Base-by-base conservation (phyloP, 352 stramenopile species). In the Phytopythium kandeliae region DNA sequence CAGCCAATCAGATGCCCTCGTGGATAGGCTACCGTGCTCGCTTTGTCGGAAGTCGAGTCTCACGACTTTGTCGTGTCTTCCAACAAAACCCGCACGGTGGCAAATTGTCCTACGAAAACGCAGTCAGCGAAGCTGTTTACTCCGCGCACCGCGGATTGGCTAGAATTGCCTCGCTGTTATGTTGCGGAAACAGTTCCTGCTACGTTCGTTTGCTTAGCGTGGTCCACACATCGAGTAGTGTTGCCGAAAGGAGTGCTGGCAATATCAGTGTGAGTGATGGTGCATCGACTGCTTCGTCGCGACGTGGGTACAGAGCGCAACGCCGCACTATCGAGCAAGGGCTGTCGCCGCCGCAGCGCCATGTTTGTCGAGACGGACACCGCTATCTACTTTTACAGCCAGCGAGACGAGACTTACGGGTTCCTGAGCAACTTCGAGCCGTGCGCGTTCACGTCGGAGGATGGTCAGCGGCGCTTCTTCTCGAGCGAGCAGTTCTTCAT, bases 401-500 rank as follows among this genome's bases (percentile, higher is more conserved):
- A 71, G 54, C 60, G 59, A 0, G 71, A 80, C 15, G 33, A 55
- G 0, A 54, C 21, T 2, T 82, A 68, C 25, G 73, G 76, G 0
- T 85, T 68, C 48, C 37, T 87, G 40, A 87, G 76, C 62, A 87
- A 85, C 33, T 87, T 85, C 44, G 26, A 85, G 30, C 58, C 63
- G n/a, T 87, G 76, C 48, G 55, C 55, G 40, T 85, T 87, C 56
- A 51, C 50, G 16, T 52, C 48, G 0, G 16, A 65, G 24, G 69
- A 67, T 1, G 47, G 47, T 1, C 22, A 37, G 43, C 50, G 55
- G 10, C 62, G 47, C 2, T 85, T 69, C 55, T 77, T 71, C 55
- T 87, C 76, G n/a, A 85, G 73, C 35, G 76, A 87, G 51, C 76
- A 87, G 67, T 82, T 55, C 45, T 85, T 87, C 36, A 85, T 85